A percentile compares a stretch with the other conserved stretches of the same genome.
These are phyloP conservation scores for Aspergillus brunneoviolaceus DNA, from an alignment of 2,329 filamentous ascomycete genomes.

Conservation along the genomic window DNA sequence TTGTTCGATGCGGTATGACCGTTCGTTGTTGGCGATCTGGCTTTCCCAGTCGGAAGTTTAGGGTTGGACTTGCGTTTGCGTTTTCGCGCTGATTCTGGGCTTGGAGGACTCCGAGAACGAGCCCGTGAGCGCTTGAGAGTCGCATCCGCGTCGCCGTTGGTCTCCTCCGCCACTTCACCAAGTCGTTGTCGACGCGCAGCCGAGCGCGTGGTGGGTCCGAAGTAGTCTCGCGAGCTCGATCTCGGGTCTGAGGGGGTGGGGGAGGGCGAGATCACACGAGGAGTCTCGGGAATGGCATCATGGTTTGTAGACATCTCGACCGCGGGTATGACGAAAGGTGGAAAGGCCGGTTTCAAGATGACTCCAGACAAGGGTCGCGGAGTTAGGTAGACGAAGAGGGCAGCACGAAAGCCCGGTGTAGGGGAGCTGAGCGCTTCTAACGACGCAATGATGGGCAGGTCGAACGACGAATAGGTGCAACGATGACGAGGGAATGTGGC, in stretches of 20 bases:
- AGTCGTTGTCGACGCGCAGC: conserved; percentile 59
- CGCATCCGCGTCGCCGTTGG: conserved; percentile 52
- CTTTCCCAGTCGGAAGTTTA: conserved; percentile 41
- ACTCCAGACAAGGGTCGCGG: conserved; percentile 28
- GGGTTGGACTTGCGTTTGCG: conserved; percentile 43
- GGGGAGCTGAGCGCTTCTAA: conserved; percentile 18
- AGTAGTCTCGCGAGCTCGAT: conserved; percentile 59
- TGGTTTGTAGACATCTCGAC: conserved; percentile 46
- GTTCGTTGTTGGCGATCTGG: conserved; percentile 37
- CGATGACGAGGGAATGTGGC: conserved; percentile 2
- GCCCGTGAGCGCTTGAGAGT: conserved; percentile 61
- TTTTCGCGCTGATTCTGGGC: conserved; percentile 50
- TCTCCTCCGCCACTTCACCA: conserved; percentile 47
- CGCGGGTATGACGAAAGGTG: conserved; percentile 43
- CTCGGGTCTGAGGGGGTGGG: conserved; percentile 62
- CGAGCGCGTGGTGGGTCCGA: conserved; percentile 74
- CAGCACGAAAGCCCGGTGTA: conserved; percentile 25
- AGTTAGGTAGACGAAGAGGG: conserved; percentile 16
- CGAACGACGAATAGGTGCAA: conserved; percentile 7
- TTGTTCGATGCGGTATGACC: conserved; percentile 38
- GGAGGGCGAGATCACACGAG: conserved; percentile 86
- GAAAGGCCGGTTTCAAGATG: conserved; percentile 44
- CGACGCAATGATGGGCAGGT: conserved; percentile 39
- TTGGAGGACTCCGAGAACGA: conserved; percentile 52
- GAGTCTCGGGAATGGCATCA: conserved; percentile 69